These are phyloP conservation scores for Kurtzmaniella quercitrusa DNA, from an alignment of 1,139 yeast species.

Conservation along the genomic window DNA sequence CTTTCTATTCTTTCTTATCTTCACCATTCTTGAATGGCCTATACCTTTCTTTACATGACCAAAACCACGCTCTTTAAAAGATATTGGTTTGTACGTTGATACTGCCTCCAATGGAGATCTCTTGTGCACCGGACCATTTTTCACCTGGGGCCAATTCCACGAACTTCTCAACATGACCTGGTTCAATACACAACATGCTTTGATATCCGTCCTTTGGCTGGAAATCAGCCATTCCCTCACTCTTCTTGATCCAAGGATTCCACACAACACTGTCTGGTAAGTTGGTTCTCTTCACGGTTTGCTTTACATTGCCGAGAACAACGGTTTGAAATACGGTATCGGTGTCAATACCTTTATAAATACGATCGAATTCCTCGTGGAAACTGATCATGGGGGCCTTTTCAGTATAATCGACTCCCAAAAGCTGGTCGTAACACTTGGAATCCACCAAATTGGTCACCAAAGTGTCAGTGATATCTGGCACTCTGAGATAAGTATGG, in stretches of 20 bases:
- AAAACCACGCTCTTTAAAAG: too few relatives aligned
- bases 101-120: conserved; percentile 36
- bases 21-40: background rate
- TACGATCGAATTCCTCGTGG: conserved; percentile 78
- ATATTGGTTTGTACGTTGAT: conserved; percentile 43
- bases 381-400: conserved; percentile 71
- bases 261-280: conserved; percentile 91
- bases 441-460: conserved; percentile 76
- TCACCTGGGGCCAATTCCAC: conserved; percentile 59
- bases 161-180: conserved; percentile 79
- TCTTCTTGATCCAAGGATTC: conserved; percentile 93
- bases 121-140: conserved; percentile 56
- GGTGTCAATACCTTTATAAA: conserved; percentile 60
- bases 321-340: conserved; percentile 60
- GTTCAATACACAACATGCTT: conserved; percentile 90
- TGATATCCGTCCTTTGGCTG: conserved; percentile 79
- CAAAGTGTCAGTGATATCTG: conserved; percentile 71
- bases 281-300: conserved; percentile 60
- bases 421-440: conserved; percentile 68
- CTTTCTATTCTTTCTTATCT: background rate
- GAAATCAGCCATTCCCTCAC: conserved; percentile 80
- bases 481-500: conserved; percentile 82
- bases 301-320: conserved; percentile 65
- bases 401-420: conserved; percentile 59
- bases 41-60: too few relatives aligned